Conservation (phyloP, 1,284 basidiomycete species). For the Ganoderma boninense region DNA sequence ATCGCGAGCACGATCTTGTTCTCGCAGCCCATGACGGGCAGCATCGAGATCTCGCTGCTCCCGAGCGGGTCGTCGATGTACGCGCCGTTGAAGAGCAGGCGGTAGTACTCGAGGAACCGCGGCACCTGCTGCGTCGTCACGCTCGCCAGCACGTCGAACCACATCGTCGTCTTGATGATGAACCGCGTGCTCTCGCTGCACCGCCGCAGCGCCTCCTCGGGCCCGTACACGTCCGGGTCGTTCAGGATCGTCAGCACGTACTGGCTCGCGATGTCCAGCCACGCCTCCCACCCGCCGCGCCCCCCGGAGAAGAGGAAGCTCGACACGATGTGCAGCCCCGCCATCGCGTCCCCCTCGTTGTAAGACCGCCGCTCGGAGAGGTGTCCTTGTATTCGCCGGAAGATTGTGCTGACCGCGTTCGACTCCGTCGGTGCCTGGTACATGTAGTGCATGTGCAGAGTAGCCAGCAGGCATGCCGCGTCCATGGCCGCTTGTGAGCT, state of each 20-base stretch:
- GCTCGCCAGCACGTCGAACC: conserved; percentile 85
- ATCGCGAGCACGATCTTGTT: conserved; percentile 80
- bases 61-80: conserved; percentile 45
- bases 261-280: conserved; percentile 63
- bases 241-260: conserved; percentile 61
- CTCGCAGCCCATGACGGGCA: conserved; percentile 86
- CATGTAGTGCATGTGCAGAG: conserved; percentile 53
- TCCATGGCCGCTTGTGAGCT: conserved; percentile 49
- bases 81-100: conserved; percentile 61
- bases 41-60: conserved; percentile 62
- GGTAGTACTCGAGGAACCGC: conserved; percentile 63
- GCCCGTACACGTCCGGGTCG: conserved; percentile 44
- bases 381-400: conserved; percentile 46
- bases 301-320: conserved; percentile 80
- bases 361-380: conserved; percentile 36
- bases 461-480: conserved; percentile 66
- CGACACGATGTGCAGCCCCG: conserved; percentile 76
- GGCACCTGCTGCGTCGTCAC: conserved; percentile 70
- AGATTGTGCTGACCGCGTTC: conserved; percentile 34
- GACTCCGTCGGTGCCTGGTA: conserved; percentile 34
- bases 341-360: conserved; percentile 75
- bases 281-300: conserved; percentile 67
- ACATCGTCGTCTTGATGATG: conserved; percentile 82
- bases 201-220: conserved; percentile 54
- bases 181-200: conserved; percentile 63